A percentile compares a stretch with the other conserved stretches of the same genome.
phyloP scores from a whole-genome alignment of 768 basidiomycete genomes.

The Arthromyces matolae region DNA sequence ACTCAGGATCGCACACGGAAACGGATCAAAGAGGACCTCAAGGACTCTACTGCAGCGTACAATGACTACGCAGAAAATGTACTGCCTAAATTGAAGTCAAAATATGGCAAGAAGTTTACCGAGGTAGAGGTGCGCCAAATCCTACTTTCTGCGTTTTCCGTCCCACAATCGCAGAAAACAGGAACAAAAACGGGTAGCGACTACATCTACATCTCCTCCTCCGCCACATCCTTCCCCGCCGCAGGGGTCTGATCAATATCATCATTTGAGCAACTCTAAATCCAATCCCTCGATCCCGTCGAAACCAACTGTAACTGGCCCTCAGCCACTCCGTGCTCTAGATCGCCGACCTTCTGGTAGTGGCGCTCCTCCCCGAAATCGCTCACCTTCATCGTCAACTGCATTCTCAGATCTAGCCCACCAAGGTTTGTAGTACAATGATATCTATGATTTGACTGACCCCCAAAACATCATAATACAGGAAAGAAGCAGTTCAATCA shows the following conservation, averaged over 20 bases:
- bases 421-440: slow-evolving; percentile 52
- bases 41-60: slow-evolving; percentile 72
- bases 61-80: slow-evolving; percentile 75
- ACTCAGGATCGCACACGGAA: slow-evolving; percentile 90
- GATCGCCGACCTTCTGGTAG: slow-evolving; percentile 71
- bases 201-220: slow-evolving; percentile 29
- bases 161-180: too few species aligned
- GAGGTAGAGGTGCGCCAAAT: slow-evolving; percentile 69
- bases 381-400: slow-evolving; percentile 79
- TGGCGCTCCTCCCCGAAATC: slow-evolving; percentile 49
- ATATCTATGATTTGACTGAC: neutral
- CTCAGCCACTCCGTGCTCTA: slow-evolving; percentile 71
- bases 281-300: slow-evolving; percentile 44
- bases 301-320: slow-evolving; percentile 58
- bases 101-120: slow-evolving; percentile 80
- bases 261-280: slow-evolving; percentile 36
- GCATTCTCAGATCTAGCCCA: slow-evolving; percentile 86
- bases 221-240: slow-evolving; percentile 31
- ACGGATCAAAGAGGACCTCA: slow-evolving; percentile 87
- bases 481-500: slow-evolving; percentile 87
- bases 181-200: slow-evolving; percentile 62
- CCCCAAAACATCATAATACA: slow-evolving; percentile 29
- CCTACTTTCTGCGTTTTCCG: too few species aligned
- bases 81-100: slow-evolving; percentile 77
- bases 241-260: slow-evolving; percentile 30